Percentiles rank a stretch among this genome's conserved stretches.
Conservation (phyloP, 495 filamentous ascomycete species). For the Penicillium bialowiezense region DNA sequence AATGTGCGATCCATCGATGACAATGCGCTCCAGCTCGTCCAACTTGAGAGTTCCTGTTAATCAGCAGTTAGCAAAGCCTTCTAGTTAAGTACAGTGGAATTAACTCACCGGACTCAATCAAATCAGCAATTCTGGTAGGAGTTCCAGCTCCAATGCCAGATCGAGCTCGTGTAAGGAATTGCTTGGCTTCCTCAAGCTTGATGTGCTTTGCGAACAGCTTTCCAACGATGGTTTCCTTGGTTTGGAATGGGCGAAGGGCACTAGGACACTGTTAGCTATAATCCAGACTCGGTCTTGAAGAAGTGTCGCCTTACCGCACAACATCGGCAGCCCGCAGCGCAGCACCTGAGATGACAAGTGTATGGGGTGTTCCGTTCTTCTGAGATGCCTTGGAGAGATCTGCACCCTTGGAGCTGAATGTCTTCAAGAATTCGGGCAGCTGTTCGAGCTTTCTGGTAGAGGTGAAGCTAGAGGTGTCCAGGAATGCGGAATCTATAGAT, state of each 20-base stretch:
- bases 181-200: conserved; percentile 83
- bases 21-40: conserved; percentile 68
- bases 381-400: conserved; percentile 60
- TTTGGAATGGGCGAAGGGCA: conserved; percentile 71
- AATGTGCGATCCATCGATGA: conserved; percentile 86
- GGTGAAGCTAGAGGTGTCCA: conserved; percentile 72
- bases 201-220: conserved; percentile 99
- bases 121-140: conserved; percentile 72
- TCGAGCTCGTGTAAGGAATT: conserved; percentile 64
- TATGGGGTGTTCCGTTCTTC: conserved; percentile 78
- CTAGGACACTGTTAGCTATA: conserved; percentile 35
- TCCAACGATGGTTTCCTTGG: conserved; percentile 69
- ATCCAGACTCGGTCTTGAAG: neutral
- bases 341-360: conserved; percentile 74
- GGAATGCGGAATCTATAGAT: conserved; percentile 52
- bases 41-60: conserved; percentile 64
- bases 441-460: conserved; percentile 61
- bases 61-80: conserved; percentile 3
- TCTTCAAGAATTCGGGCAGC: conserved; percentile 74
- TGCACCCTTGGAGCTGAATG: conserved; percentile 47
- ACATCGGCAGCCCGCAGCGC: conserved; percentile 79
- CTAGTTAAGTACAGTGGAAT: neutral
- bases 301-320: conserved; percentile 51
- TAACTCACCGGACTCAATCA: conserved; percentile 71
- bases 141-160: conserved; percentile 86